Conservation (phyloP, 2,329 filamentous ascomycete species). For the Fusarium armeniacum region DNA sequence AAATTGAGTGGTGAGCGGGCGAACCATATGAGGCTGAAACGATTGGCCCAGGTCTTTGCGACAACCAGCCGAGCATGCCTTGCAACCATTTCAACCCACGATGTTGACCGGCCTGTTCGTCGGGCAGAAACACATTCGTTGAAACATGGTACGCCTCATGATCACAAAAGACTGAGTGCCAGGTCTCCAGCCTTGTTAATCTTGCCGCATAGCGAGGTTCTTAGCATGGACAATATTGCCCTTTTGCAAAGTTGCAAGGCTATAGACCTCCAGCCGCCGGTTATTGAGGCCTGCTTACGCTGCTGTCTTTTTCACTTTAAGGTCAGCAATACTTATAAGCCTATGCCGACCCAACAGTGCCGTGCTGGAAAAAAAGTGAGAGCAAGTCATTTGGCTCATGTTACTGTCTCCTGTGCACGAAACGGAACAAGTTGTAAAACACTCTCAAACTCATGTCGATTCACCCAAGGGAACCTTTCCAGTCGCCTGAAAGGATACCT, state of each 20-base stretch:
- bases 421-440: slow-evolving; percentile 4
- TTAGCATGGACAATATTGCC: slow-evolving; percentile 4
- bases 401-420: slow-evolving; percentile 6
- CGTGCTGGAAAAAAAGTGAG: neutral
- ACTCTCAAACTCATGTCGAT: slow-evolving; percentile 41
- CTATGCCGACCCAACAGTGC: slow-evolving; percentile 4
- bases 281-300: slow-evolving; percentile 29
- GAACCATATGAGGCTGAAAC: slow-evolving; percentile 31
- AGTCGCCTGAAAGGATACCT: slow-evolving; percentile 16
- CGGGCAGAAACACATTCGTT: slow-evolving; percentile 29
- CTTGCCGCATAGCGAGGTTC: neutral
- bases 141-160: slow-evolving; percentile 3
- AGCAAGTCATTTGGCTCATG: slow-evolving; percentile 4
- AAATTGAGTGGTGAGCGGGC: slow-evolving; percentile 29
- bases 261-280: slow-evolving; percentile 1
- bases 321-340: slow-evolving; percentile 22
- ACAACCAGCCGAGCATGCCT: slow-evolving; percentile 20
- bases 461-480: slow-evolving; percentile 10
- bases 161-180: slow-evolving; percentile 3
- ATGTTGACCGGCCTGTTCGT: slow-evolving; percentile 13
- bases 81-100: slow-evolving; percentile 25
- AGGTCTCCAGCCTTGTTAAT: slow-evolving; percentile 1
- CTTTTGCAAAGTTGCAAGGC: neutral
- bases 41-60: slow-evolving; percentile 35
- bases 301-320: neutral